A percentile compares a stretch with the other conserved stretches of the same genome.
Conservation (phyloP, 2,329 filamentous ascomycete species). For the Leptographium galeiforme region DNA sequence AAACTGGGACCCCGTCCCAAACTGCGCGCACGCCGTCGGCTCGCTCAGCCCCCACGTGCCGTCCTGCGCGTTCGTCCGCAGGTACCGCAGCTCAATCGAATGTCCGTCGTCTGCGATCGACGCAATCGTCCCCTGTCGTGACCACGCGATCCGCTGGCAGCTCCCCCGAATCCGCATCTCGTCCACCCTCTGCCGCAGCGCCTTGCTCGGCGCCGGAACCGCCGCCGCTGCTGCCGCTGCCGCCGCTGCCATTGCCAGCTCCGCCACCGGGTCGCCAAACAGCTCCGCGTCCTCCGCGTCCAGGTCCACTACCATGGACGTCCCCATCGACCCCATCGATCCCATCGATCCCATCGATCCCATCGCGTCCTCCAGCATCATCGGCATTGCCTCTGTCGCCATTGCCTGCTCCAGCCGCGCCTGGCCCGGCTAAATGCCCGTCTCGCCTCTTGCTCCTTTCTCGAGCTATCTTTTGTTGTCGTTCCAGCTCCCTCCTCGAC, state of each 20-base stretch:
- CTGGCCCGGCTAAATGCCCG: no score
- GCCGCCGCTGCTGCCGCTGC: conserved; percentile 18
- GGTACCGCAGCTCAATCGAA: conserved; percentile 56
- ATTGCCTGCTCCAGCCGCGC: neutral
- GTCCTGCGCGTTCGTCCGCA: conserved; percentile 54
- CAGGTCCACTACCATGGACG: conserved; percentile 36
- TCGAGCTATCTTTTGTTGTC: neutral
- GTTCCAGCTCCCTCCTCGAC: neutral
- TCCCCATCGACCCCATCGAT: conserved; percentile 26
- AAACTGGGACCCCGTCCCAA: conserved; percentile 38
- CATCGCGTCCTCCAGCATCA: conserved; percentile 8
- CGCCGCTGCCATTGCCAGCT: conserved; percentile 36
- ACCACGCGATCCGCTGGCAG: conserved; percentile 84
- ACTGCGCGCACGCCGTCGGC: conserved; percentile 48
- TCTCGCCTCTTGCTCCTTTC: neutral
- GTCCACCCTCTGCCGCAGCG: conserved; percentile 60
- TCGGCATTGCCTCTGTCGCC: conserved; percentile 3
- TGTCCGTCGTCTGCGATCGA: conserved; percentile 61
- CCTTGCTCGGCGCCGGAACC: conserved; percentile 41
- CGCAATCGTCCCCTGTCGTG: conserved; percentile 73
- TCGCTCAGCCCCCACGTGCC: conserved; percentile 67
- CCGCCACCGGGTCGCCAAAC: conserved; percentile 21
- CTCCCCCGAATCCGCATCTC: conserved; percentile 64
- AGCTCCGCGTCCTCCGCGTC: conserved; percentile 51
- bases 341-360: conserved; percentile 31